These are phyloP conservation scores for Scolecobasidium constrictum DNA, from an alignment of 2,329 filamentous ascomycete species.

Conservation along the genomic window DNA sequence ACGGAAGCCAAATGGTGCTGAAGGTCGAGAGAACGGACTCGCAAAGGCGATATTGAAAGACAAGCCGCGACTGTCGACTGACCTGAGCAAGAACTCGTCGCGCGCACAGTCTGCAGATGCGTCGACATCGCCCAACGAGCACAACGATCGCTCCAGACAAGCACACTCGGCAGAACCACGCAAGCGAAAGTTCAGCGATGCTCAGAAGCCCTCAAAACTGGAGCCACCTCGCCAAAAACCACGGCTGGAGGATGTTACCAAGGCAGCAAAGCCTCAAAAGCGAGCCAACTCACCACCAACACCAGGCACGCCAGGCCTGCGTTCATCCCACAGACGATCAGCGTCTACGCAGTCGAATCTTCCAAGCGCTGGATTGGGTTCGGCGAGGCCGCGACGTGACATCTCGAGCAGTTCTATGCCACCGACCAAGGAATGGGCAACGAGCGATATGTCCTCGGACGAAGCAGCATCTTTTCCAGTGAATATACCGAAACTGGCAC, in stretches of 20 bases:
- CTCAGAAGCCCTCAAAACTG: conserved; percentile 21
- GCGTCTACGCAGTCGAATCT: conserved; percentile 9
- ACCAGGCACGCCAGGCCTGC: conserved; percentile 6
- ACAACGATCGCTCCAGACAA: conserved; percentile 21
- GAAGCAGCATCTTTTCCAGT: conserved; percentile 8
- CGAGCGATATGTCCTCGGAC: conserved; percentile 5
- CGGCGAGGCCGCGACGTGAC: conserved; percentile 8
- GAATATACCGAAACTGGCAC: conserved; percentile 25
- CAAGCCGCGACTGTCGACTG: not conserved
- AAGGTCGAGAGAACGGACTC: conserved; percentile 7
- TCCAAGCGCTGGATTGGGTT: not conserved
- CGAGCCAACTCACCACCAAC: conserved; percentile 19
- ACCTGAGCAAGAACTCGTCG: conserved; percentile 3
- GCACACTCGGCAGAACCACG: conserved; percentile 25
- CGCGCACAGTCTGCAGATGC: conserved; percentile 9
- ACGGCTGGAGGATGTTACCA: conserved; percentile 3
- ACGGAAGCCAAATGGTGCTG: conserved; percentile 6
- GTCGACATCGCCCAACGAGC: conserved; percentile 14
- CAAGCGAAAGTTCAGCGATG: conserved; percentile 29
- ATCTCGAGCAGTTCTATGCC: conserved; percentile 7
- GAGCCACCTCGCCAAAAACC: conserved; percentile 28
- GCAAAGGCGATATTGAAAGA: not conserved
- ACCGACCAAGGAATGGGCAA: conserved; percentile 8
- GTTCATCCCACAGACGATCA: conserved; percentile 10
- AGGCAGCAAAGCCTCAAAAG: conserved; percentile 13